Conservation (phyloP, 257 asterid species). For the Gentiana straminea region DNA sequence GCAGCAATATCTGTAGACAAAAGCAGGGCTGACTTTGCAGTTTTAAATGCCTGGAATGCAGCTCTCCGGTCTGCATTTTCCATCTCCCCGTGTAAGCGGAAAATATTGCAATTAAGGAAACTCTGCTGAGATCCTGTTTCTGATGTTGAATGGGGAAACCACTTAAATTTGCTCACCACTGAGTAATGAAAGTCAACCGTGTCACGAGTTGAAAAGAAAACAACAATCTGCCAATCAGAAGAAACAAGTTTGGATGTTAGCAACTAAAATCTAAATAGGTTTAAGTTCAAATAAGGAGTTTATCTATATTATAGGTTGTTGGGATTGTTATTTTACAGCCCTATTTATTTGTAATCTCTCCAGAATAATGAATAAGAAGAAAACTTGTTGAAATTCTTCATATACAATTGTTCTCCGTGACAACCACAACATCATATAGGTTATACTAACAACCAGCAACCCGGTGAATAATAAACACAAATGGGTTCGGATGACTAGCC, state of each 20-base stretch:
- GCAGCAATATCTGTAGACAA: constrained; percentile 92
- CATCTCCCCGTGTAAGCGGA: constrained; percentile 87
- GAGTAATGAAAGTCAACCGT: constrained; percentile 90
- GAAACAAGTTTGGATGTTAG: not conserved
- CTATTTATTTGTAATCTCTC: too few relatives aligned
- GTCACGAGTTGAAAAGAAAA: constrained; percentile 91
- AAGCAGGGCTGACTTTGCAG: constrained; percentile 79
- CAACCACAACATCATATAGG: too few relatives aligned
- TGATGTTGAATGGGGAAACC: constrained; percentile 34
- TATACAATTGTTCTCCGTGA: too few relatives aligned
- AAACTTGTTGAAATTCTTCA: too few relatives aligned
- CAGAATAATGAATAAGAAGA: too few relatives aligned
- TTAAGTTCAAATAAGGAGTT: too few relatives aligned
- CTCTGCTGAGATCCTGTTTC: constrained; percentile 35
- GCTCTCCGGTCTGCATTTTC: constrained; percentile 74
- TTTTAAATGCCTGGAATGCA: constrained; percentile 68
- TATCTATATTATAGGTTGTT: too few relatives aligned
- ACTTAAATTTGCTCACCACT: constrained; percentile 48
- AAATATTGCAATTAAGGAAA: constrained; percentile 64
- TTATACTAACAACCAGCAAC: too few relatives aligned
- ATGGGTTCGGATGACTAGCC: constrained; percentile 24
- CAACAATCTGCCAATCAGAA: constrained; percentile 53
- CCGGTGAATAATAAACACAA: too few relatives aligned
- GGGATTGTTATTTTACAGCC: too few relatives aligned
- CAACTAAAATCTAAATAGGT: not conserved